These are phyloP conservation scores for Arctostaphylos glauca DNA, from an alignment of 148 eudicot genomes.

Conservation along the genomic window DNA sequence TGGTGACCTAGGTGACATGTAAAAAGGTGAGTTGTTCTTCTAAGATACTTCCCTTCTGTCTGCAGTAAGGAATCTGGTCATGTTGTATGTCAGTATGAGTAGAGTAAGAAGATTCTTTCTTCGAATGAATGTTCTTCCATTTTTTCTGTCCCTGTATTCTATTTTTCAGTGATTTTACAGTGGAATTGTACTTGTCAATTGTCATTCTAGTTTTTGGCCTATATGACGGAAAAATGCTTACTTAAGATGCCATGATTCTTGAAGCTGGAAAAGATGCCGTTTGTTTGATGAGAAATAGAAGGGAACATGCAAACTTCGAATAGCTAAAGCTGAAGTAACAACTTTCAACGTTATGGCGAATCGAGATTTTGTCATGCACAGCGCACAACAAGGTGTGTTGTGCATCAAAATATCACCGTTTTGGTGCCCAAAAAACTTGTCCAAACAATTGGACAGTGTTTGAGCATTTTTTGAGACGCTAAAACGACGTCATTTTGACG, in stretches of 20 bases:
- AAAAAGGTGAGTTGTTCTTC: not conserved
- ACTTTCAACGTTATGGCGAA: no score
- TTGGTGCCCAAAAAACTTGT: no score
- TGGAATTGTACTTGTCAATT: not conserved
- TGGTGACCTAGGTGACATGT: not conserved
- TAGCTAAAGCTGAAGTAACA: no score
- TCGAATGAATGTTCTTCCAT: not conserved
- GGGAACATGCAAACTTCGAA: no score
- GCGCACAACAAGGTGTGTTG: no score
- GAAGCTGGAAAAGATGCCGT: not conserved
- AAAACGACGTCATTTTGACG: no score
- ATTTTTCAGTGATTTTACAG: not conserved
- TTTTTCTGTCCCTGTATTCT: not conserved
- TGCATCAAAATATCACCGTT: no score
- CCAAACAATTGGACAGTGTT: no score
- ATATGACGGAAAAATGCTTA: not conserved
- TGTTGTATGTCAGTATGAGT: not conserved
- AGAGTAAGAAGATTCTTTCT: not conserved
- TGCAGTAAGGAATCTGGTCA: not conserved
- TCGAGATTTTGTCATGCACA: no score
- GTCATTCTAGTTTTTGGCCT: not conserved
- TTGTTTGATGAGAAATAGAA: no score
- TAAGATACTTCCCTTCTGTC: not conserved
- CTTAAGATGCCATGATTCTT: slow-evolving; percentile 1
- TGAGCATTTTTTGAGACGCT: no score